These are phyloP conservation scores for Rutstroemia sp. DNA, from an alignment of 2,329 filamentous ascomycete species.

Conservation along the genomic window DNA sequence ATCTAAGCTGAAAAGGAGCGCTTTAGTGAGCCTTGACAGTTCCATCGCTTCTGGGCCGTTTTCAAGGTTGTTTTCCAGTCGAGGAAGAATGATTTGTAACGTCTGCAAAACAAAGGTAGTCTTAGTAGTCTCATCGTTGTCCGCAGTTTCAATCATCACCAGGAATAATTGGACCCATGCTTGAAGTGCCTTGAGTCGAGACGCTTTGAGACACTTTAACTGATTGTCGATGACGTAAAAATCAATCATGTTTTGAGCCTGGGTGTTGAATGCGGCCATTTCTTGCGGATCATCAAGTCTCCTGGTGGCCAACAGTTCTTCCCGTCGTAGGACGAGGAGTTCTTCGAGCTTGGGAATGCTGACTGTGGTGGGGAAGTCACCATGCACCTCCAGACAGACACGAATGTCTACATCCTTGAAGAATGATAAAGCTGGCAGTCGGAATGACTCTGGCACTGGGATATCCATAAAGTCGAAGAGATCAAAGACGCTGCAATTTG, in stretches of 20 bases:
- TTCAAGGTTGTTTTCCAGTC: constrained; percentile 68
- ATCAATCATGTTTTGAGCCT: constrained; percentile 53
- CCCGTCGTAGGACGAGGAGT: constrained; percentile 62
- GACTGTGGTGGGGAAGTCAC: constrained; percentile 52
- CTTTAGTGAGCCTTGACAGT: constrained; percentile 67
- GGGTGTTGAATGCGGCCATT: constrained; percentile 43
- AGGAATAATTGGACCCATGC: constrained; percentile 82
- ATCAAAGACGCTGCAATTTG: constrained; percentile 76
- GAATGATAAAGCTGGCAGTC: constrained; percentile 50
- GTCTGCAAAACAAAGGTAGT: constrained; percentile 78
- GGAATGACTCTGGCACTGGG: constrained; percentile 39
- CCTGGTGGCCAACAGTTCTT: constrained; percentile 47
- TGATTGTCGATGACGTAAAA: constrained; percentile 59
- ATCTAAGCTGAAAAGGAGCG: constrained; percentile 66
- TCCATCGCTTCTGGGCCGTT: constrained; percentile 65
- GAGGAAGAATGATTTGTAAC: constrained; percentile 80
- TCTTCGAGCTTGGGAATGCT: constrained; percentile 67
- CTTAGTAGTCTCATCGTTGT: constrained; percentile 65
- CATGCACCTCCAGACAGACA: constrained; percentile 53
- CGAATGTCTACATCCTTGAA: constrained; percentile 62
- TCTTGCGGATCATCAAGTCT: constrained; percentile 44
- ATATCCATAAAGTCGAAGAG: constrained; percentile 84
- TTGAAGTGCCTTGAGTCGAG: constrained; percentile 60
- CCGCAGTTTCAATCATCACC: constrained; percentile 74
- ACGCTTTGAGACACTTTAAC: constrained; percentile 43